Base-by-base conservation (phyloP, 2,329 filamentous ascomycete species). In the Colletotrichum orchidophilum region DNA sequence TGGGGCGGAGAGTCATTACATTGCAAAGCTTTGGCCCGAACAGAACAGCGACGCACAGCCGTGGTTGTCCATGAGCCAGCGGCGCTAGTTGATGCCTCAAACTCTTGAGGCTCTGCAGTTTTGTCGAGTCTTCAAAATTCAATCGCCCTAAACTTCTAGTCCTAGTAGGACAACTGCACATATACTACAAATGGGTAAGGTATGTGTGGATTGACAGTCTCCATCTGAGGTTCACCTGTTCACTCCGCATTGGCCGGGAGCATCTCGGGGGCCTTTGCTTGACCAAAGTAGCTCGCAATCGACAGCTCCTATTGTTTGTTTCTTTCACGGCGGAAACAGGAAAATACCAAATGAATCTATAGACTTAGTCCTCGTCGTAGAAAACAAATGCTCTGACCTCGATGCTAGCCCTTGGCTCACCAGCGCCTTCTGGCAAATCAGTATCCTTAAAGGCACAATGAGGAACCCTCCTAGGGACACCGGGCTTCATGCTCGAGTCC, bases 311-410 rank as follows among this genome's bases (percentile, higher is more conserved):
- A 1, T 9, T 7, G 12, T 7, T 2, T 33, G 12, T 33, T 33
- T 33, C 31, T 11, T 33, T 11, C n/a, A n/a, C n/a, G n/a, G 31
- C 8, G 31, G 8, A 33, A 7, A 9, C 8, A 33, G 31, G 31
- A 9, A 33, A 2, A 11, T 7, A 11, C 31, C 3, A 33, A 33
- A 33, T 11, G 31, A 2, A 11, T 9, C 7, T 8, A 46, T 11
- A 18, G n/a, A 46, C 39, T 18, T 63, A 63, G 13, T 63, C 60
- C 15, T 78, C 49, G 79, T 82, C 8, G 81, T 82, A 74, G 63
- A 93, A 92, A 0, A 93, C 88, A 80, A 93, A 83, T 52, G 90
- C 88, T 76, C 92, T 84, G 24, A 93, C 90, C 80, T 93, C 91
- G 78, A 94, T 93, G 77, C 91, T 93, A 81, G 92, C 90, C 75